These are phyloP conservation scores for cucumber (Cucumis sativus) DNA, from an alignment of 306 rosid genomes.

Conservation along the genomic window Cucumber_9930_V3 NC_026660.2:29326001-29326500, in stretches of 20 bases:
- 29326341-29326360: constrained; percentile 4
- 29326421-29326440: constrained; percentile 23
- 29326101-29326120: neutral
- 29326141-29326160: neutral
- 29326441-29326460: constrained; percentile 41
- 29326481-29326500: constrained; percentile 79
- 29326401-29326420: constrained; percentile 8
- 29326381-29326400: neutral
- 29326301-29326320: neutral
- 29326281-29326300: neutral
- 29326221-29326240: neutral
- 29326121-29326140: neutral
- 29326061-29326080: neutral
- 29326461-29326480: constrained; percentile 58
- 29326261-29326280: neutral
- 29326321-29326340: neutral
- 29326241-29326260: neutral
- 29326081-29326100: neutral
- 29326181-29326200: neutral
- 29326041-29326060: neutral
- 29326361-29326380: neutral
- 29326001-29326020: neutral
- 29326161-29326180: neutral
- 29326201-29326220: neutral
- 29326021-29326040: neutral